Percentiles rank a stretch among this genome's conserved stretches.
phyloP scores from a whole-genome alignment of 2,329 filamentous ascomycete species.

The Trichoderma gracile region DNA sequence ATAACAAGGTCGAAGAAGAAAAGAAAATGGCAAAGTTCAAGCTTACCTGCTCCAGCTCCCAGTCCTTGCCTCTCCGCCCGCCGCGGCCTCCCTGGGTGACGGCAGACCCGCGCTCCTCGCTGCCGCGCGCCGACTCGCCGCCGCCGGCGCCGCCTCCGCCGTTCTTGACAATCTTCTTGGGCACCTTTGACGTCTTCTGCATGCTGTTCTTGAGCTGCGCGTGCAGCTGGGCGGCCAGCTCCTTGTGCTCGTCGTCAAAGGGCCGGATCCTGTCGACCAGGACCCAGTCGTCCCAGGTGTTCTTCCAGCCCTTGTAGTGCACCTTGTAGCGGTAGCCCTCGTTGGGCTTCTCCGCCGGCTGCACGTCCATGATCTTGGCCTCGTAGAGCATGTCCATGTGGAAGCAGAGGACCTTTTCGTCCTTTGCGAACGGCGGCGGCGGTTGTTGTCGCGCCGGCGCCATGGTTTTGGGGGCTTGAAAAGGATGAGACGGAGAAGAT shows the following conservation, averaged over 20 bases:
- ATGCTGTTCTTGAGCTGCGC: constrained; percentile 66
- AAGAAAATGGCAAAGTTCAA: not conserved
- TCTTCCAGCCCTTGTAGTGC: constrained; percentile 99
- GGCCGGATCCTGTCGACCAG: constrained; percentile 90
- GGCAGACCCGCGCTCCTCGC: constrained; percentile 71
- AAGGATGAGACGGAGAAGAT: constrained; percentile 14
- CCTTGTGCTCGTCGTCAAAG: constrained; percentile 91
- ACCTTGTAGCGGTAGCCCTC: constrained; percentile 83
- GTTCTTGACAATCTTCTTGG: constrained; percentile 48
- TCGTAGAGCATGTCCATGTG: constrained; percentile 97
- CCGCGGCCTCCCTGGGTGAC: constrained; percentile 64
- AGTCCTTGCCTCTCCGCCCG: constrained; percentile 74
- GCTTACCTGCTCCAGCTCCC: constrained; percentile 78
- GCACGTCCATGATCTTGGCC: constrained; percentile 87
- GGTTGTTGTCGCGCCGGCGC: constrained; percentile 45
- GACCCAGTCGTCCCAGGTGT: constrained; percentile 99
- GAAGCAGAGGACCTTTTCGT: constrained; percentile 95
- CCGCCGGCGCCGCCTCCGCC: constrained; percentile 27
- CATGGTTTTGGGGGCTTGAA: constrained; percentile 37
- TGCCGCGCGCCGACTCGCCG: constrained; percentile 62
- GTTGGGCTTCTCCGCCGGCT: constrained; percentile 65
- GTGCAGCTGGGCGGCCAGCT: constrained; percentile 74
- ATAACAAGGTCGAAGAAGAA: too few species aligned
- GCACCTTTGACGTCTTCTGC: constrained; percentile 54
- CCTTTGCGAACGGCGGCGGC: constrained; percentile 62